Base-by-base conservation (phyloP, 2,329 filamentous ascomycete genomes). In the Colletotrichum tropicicola region DNA sequence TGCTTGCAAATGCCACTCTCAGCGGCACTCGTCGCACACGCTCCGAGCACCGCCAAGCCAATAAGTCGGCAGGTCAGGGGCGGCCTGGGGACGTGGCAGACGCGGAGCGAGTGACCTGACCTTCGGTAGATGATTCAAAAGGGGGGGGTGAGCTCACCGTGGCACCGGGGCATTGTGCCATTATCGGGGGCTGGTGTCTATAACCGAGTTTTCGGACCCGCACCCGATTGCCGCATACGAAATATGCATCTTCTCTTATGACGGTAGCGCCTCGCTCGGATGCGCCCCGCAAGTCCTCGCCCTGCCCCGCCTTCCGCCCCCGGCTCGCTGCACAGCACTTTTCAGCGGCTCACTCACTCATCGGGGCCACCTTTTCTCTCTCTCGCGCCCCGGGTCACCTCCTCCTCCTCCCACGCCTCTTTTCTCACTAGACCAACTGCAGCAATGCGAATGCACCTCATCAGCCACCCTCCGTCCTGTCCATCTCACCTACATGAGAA, bases 11-110 rank as follows among this genome's bases (percentile, higher is more conserved):
- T 43, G 30, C n/a, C 43, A 53, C 32, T 48, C 28, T 8, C 41
- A 30, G 23, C 15, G 32, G 56, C 48, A 37, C 12, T 23, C 7
- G 25, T 30, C 28, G 21, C 48, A 45, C 19, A 27, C 43, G 28
- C 47, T 17, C 19, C 41, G 44, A 51, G 35, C 19, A 10, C 49
- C 41, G 57, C 62, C 62, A 65, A 65, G 62, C 57, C 62, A 62
- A 65, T 65, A 65, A 51, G 37, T 17, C 62, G 62, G 62, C 62
- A 61, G 62, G 35, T 13, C 37, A 65, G 49, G 51, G 62, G 57
- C 35, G 27, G 39, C n/a, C 15, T 19, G 43, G 51, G 58, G 49
- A 65, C 62, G 62, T 65, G 62, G 62, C 62, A 62, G 58, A 39
- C 30, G 51, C 62, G 44, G 35, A 56, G 51, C 57, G 28, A 23